Evolutionary conservation across 2,329 filamentous ascomycete genomes (phyloP).

Genomic region (Penicillium sp.): DNA sequence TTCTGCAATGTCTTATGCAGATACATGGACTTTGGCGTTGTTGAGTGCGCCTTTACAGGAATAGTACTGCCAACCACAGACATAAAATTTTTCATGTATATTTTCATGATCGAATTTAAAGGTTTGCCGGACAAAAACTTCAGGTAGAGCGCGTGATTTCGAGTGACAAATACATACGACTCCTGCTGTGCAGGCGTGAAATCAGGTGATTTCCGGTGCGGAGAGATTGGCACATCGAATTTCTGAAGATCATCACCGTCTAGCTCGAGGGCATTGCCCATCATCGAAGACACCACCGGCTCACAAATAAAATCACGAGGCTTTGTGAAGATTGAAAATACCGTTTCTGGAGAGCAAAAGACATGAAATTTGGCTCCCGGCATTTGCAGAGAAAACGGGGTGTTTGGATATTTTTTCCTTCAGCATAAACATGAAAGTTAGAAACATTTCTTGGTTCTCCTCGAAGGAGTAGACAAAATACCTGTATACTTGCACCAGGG

Average conservation of each 20-base stretch:
- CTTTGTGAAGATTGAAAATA: conserved; percentile 9
- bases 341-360: conserved; percentile 10
- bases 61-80: background rate
- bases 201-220: conserved; percentile 1
- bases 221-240: conserved; percentile 11
- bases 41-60: background rate
- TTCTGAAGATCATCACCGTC: conserved; percentile 5
- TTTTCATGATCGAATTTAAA: conserved; percentile 7
- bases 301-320: conserved; percentile 14
- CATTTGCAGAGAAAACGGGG: conserved; percentile 12
- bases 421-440: background rate
- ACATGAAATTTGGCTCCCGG: conserved; percentile 14
- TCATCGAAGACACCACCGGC: conserved; percentile 15
- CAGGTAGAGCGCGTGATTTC: conserved; percentile 13
- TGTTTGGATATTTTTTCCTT: conserved; percentile 11
- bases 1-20: conserved; percentile 11
- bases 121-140: conserved; percentile 4
- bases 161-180: conserved; percentile 6
- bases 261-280: conserved; percentile 13
- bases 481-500: conserved; percentile 7
- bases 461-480: background rate
- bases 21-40: background rate
- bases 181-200: conserved; percentile 3
- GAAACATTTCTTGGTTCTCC: background rate
- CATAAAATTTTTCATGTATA: conserved; percentile 8